Conservation (phyloP, 495 filamentous ascomycete species). For the Lepidopterella palustris region DNA sequence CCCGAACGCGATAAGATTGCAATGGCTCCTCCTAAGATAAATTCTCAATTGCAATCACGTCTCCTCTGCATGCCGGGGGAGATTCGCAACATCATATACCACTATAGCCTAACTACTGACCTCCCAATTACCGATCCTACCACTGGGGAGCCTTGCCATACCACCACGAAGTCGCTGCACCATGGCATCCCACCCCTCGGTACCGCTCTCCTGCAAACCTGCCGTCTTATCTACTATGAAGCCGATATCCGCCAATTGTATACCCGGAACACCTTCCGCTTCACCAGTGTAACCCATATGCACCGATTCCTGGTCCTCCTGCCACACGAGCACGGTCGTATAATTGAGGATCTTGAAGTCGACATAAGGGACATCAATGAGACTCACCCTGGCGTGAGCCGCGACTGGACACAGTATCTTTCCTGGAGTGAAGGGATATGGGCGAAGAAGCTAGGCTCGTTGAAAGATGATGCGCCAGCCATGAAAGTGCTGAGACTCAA, state of each 20-base stretch:
- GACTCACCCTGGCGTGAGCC: slow-evolving; percentile 3
- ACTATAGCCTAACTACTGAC: slow-evolving; percentile 12
- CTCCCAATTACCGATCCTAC: slow-evolving; percentile 18
- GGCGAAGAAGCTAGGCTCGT: slow-evolving; percentile 12
- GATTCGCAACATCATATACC: slow-evolving; percentile 23
- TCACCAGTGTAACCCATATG: slow-evolving; percentile 16
- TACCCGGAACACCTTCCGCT: slow-evolving; percentile 23
- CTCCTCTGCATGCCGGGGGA: slow-evolving; percentile 26
- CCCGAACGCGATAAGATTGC: too few species aligned
- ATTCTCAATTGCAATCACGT: slow-evolving; percentile 17
- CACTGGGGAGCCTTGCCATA: not conserved
- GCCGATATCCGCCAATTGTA: slow-evolving; percentile 12
- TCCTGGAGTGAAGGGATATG: slow-evolving; percentile 6
- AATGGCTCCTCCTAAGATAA: too few species aligned
- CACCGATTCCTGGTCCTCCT: slow-evolving; percentile 14
- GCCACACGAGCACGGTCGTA: not conserved
- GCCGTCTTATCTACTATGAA: slow-evolving; percentile 21
- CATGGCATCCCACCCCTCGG: slow-evolving; percentile 4
- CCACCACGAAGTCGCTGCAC: not conserved
- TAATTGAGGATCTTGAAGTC: slow-evolving; percentile 17
- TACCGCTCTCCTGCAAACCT: slow-evolving; percentile 20
- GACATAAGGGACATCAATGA: slow-evolving; percentile 14
- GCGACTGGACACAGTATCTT: slow-evolving; percentile 23
- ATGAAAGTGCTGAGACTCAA: slow-evolving; percentile 18
- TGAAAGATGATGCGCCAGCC: slow-evolving; percentile 6